These are phyloP conservation scores for Fragaria vesca DNA, from an alignment of 306 rosid genomes.

Conservation along the genomic window DNA sequence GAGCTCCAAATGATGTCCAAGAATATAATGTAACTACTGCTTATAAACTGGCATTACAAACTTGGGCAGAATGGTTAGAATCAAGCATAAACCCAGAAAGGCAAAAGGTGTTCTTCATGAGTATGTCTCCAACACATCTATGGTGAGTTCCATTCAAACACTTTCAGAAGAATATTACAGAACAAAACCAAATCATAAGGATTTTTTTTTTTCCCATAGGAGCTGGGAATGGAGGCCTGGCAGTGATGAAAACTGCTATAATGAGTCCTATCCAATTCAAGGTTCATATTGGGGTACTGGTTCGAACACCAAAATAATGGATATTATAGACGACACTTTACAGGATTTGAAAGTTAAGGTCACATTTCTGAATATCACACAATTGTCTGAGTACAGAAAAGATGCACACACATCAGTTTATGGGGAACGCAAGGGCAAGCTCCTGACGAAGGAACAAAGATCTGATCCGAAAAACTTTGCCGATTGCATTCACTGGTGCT, in stretches of 20 bases:
- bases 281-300: conserved; percentile 83
- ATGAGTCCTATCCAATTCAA: conserved; percentile 65
- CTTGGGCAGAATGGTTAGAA: conserved; percentile 88
- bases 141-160: conserved; percentile 51
- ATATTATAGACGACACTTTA: conserved; percentile 40
- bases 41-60: conserved; percentile 73
- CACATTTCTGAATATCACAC: conserved; percentile 72
- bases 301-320: conserved; percentile 81
- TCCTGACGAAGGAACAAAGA: conserved; percentile 72
- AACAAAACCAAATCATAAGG: neutral
- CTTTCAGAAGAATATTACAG: neutral
- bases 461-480: conserved; percentile 70
- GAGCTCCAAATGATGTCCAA: conserved; percentile 49
- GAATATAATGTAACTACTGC: conserved; percentile 82
- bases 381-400: conserved; percentile 77
- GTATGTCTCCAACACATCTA: conserved; percentile 90
- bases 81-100: conserved; percentile 52
- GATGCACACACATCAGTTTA: conserved; percentile 80
- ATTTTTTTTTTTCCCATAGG: conserved; percentile 36
- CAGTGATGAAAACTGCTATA: conserved; percentile 71
- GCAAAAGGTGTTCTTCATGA: conserved; percentile 77
- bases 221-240: conserved; percentile 93
- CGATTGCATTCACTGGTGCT: conserved; percentile 92
- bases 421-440: conserved; percentile 82
- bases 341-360: conserved; percentile 49